These are phyloP conservation scores for Yamadazyma spencermartinsiae DNA, from an alignment of 1,139 yeast genomes.

Conservation along the genomic window DNA sequence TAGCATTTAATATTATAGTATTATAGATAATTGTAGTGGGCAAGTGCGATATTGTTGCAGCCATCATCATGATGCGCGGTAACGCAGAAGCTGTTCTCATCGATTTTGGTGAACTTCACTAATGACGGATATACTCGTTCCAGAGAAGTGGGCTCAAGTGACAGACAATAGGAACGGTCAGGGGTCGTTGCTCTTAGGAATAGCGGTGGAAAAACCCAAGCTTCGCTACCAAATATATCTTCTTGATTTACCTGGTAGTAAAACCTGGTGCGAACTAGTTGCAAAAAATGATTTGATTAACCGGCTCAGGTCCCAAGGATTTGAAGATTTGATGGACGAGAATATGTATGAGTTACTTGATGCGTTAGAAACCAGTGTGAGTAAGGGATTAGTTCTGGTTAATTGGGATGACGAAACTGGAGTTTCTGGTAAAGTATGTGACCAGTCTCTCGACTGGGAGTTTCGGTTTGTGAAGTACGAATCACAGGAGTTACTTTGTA, in stretches of 20 bases:
- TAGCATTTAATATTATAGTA: conserved; percentile 7
- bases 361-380: conserved; percentile 1
- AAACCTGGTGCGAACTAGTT: conserved; percentile 18
- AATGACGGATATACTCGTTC: background rate
- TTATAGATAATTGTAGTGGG: background rate
- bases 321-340: conserved; percentile 22
- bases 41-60: no score
- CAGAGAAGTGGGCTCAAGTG: background rate
- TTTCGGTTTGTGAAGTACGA: conserved; percentile 18
- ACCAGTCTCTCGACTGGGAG: conserved; percentile 20
- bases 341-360: conserved; percentile 13
- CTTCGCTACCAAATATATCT: conserved; percentile 4
- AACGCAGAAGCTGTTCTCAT: no score
- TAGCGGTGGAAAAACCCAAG: background rate
- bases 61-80: no score
- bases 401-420: background rate
- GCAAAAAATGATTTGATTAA: conserved; percentile 13
- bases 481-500: conserved; percentile 6
- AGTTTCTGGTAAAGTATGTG: background rate
- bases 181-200: conserved; percentile 6
- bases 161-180: background rate
- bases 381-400: background rate
- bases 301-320: conserved; percentile 23
- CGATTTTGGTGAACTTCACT: no score
- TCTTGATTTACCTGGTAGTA: conserved; percentile 6